Evolutionary conservation across 345 rosid species (phyloP).

Genomic region (Hypericum perforatum): DNA sequence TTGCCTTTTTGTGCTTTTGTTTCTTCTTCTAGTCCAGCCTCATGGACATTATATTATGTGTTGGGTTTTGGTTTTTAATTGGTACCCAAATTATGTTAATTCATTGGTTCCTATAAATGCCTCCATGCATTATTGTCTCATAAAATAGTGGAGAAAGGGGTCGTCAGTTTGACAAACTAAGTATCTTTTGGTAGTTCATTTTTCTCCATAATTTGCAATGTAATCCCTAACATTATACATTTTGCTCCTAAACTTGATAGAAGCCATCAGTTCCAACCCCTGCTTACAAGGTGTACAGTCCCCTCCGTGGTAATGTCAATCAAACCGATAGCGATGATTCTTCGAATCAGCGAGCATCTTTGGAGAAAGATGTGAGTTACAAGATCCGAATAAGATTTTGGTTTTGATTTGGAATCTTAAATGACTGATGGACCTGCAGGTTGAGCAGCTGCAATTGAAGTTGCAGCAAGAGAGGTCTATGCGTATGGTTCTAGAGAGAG

Average conservation of each 20-base stretch:
- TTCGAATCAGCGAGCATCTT: conserved; percentile 44
- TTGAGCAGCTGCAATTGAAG: conserved; percentile 67
- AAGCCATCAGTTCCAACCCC: conserved; percentile 31
- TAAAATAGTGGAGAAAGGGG: neutral
- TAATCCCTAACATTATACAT: too few species aligned
- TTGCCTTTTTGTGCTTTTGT: conserved; percentile 7
- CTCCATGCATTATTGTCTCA: neutral
- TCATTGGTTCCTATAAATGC: too few species aligned
- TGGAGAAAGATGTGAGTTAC: conserved; percentile 76
- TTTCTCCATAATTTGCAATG: too few species aligned
- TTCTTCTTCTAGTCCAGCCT: conserved; percentile 1
- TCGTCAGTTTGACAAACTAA: conserved; percentile 2
- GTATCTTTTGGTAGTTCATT: neutral
- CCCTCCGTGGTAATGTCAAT: conserved; percentile 25
- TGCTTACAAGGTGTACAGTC: conserved; percentile 31
- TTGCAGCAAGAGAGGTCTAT: conserved; percentile 77
- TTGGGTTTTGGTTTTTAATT: too few species aligned
- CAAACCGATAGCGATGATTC: conserved; percentile 19
- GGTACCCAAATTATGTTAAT: too few species aligned
- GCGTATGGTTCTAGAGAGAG: conserved; percentile 64
- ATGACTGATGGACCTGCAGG: conserved; percentile 28
- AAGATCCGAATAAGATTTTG: neutral
- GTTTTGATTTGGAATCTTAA: conserved; percentile 5
- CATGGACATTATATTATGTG: too few species aligned
- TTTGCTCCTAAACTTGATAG: conserved; percentile 23